Evolutionary conservation across 495 filamentous ascomycete species (phyloP).

Genomic region (Penicillium flavigenum): DNA sequence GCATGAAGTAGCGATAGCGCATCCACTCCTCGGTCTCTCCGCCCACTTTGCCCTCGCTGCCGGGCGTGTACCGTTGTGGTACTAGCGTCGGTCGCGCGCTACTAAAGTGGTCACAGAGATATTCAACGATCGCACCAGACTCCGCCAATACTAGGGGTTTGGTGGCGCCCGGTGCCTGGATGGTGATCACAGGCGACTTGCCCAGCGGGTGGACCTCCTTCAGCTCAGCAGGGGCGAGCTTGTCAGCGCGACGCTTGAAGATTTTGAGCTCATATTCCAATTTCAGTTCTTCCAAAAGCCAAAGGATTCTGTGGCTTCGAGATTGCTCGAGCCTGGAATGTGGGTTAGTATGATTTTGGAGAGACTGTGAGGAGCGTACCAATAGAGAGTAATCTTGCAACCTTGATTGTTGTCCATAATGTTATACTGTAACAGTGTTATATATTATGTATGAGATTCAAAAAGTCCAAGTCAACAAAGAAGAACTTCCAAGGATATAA

Average conservation of each 20-base stretch:
- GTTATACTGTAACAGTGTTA: background rate
- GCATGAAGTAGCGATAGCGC: conserved; percentile 73
- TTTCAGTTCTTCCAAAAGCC: conserved; percentile 85
- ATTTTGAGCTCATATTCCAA: conserved; percentile 73
- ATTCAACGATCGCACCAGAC: conserved; percentile 75
- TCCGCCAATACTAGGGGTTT: conserved; percentile 73
- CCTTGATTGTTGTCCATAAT: conserved; percentile 41
- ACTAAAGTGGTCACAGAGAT: conserved; percentile 72
- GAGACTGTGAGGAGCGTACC: conserved; percentile 45
- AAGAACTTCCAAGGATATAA: background rate
- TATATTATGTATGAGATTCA: conserved; percentile 1
- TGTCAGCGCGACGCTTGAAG: conserved; percentile 62
- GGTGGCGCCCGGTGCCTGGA: conserved; percentile 47
- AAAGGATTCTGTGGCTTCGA: conserved; percentile 81
- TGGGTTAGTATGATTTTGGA: conserved; percentile 5
- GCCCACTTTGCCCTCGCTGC: conserved; percentile 52
- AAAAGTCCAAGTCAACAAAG: background rate
- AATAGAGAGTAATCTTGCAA: conserved; percentile 74
- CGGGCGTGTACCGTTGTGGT: conserved; percentile 59
- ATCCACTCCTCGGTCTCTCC: conserved; percentile 75
- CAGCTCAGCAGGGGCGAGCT: conserved; percentile 68
- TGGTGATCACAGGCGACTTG: conserved; percentile 72
- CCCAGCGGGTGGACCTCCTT: conserved; percentile 80
- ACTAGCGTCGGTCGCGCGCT: conserved; percentile 49
- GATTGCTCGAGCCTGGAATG: conserved; percentile 40